phyloP scores from a whole-genome alignment of 768 basidiomycete genomes.

The Austroboletus eburneus region DNA sequence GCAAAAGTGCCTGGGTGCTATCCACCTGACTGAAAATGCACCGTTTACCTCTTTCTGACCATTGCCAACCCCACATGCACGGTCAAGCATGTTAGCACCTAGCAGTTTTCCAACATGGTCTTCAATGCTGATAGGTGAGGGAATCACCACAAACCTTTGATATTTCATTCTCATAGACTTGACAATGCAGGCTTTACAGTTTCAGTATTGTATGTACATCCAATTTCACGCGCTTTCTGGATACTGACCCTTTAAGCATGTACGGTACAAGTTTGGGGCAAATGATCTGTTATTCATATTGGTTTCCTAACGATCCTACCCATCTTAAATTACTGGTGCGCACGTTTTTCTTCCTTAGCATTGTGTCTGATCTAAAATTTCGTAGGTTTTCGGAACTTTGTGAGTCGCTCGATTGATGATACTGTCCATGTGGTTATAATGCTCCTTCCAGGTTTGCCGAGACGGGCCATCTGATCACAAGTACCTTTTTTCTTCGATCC shows the following conservation, averaged over 20 bases:
- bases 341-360: not conserved
- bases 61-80: too few species aligned
- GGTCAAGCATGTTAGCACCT: not conserved
- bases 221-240: not conserved
- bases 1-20: too few species aligned
- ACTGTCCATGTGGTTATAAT: not conserved
- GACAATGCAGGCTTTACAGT: not conserved
- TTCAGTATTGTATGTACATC: not conserved
- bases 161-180: not conserved
- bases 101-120: not conserved
- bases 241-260: not conserved
- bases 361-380: not conserved
- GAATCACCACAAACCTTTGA: not conserved
- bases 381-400: slow-evolving; percentile 4
- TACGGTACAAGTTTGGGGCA: slow-evolving; percentile 13
- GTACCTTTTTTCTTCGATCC: not conserved
- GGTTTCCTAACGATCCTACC: slow-evolving; percentile 11
- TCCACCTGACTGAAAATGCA: too few species aligned
- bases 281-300: slow-evolving; percentile 3
- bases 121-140: not conserved
- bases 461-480: slow-evolving; percentile 3
- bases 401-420: not conserved
- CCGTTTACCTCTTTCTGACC: too few species aligned
- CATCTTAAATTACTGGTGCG: slow-evolving; percentile 3
- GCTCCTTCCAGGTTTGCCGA: slow-evolving; percentile 3